Evolutionary conservation across 306 rosid genomes (phyloP).

Genomic region (Carpinus fangiana): DNA sequence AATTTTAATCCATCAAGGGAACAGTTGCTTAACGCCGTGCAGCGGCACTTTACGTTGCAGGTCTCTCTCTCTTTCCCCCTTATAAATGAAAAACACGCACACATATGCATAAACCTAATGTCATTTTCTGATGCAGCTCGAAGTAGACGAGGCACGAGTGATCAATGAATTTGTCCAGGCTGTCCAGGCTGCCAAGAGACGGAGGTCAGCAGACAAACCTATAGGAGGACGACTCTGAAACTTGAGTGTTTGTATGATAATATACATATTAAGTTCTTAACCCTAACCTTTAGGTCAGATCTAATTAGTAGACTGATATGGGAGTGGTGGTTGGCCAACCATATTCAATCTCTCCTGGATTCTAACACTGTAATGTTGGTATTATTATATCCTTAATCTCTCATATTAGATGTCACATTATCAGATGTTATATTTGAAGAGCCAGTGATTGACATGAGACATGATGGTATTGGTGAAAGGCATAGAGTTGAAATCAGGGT

Average conservation of each 20-base stretch:
- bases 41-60: slow-evolving; percentile 53
- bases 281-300: slow-evolving; percentile 44
- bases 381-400: not conserved
- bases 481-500: not conserved
- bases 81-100: not conserved
- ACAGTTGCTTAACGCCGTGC: slow-evolving; percentile 41
- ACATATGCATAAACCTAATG: not conserved
- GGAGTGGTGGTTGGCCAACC: slow-evolving; percentile 13
- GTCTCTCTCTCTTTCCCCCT: slow-evolving; percentile 26
- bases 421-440: not conserved
- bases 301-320: slow-evolving; percentile 35
- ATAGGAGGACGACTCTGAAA: slow-evolving; percentile 21
- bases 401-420: slow-evolving; percentile 2
- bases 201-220: slow-evolving; percentile 22
- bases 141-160: slow-evolving; percentile 45
- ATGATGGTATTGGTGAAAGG: no score
- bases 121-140: slow-evolving; percentile 33
- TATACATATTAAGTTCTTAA: slow-evolving; percentile 18
- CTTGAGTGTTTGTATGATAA: slow-evolving; percentile 31
- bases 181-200: slow-evolving; percentile 46
- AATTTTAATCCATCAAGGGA: slow-evolving; percentile 45
- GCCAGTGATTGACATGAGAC: no score
- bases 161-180: slow-evolving; percentile 51
- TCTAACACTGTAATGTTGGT: slow-evolving; percentile 23
- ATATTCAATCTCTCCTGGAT: slow-evolving; percentile 18